Conservation (phyloP, 192 early-diverging fungal genomes). For the Bifiguratus adelaidae region DNA sequence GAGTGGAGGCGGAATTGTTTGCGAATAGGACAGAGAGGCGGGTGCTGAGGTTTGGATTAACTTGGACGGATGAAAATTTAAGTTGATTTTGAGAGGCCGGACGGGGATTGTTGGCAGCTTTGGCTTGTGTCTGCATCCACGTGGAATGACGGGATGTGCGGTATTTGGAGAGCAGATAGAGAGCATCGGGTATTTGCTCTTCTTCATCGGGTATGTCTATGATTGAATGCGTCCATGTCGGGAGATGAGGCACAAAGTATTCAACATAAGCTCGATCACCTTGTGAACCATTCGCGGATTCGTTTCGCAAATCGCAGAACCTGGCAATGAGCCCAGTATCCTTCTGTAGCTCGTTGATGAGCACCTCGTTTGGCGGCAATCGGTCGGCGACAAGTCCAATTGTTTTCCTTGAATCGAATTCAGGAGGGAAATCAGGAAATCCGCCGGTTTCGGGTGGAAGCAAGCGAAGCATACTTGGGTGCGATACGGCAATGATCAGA, state of each 20-base stretch:
- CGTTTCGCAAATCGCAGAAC: constrained; percentile 5
- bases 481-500: constrained; percentile 10
- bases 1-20: too few relatives aligned
- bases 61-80: too few relatives aligned
- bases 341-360: constrained; percentile 5
- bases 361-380: constrained; percentile 2
- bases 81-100: too few relatives aligned
- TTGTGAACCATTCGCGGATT: background rate
- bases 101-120: too few relatives aligned
- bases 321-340: constrained; percentile 8
- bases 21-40: too few relatives aligned
- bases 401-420: constrained; percentile 6
- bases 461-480: constrained; percentile 8
- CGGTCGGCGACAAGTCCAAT: constrained; percentile 6
- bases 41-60: too few relatives aligned
- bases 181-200: constrained; percentile 5
- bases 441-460: background rate
- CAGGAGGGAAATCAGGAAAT: constrained; percentile 1
- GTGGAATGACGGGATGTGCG: constrained; percentile 1
- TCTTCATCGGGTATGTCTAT: constrained; percentile 1
- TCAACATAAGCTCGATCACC: constrained; percentile 9
- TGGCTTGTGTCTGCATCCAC: too few relatives aligned
- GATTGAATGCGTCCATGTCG: constrained; percentile 4
- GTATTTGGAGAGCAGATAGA: constrained; percentile 7
- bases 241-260: constrained; percentile 9